These are phyloP conservation scores for Aspergillus coremiiformis DNA, from an alignment of 495 filamentous ascomycete genomes.

Conservation along the genomic window DNA sequence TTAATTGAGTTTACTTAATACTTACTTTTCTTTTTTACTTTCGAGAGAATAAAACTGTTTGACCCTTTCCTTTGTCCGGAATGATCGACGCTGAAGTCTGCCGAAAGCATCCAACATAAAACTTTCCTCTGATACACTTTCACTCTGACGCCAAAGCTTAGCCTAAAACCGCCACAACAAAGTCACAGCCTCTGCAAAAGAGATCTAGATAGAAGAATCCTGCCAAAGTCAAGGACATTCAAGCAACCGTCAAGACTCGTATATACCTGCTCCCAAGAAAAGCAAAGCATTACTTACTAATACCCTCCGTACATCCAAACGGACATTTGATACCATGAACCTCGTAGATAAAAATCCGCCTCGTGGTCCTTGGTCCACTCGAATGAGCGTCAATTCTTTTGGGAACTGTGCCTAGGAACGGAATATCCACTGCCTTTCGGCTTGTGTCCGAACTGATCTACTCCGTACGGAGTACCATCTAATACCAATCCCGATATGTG, in stretches of 20 bases:
- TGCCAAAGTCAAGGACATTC: neutral
- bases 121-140: no score
- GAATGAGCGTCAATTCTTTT: no score
- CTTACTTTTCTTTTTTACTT: neutral
- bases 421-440: constrained; percentile 4
- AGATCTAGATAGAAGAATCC: neutral
- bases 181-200: neutral
- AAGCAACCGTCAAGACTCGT: constrained; percentile 5
- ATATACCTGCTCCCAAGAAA: constrained; percentile 1
- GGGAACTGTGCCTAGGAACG: no score
- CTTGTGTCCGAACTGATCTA: neutral
- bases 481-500: no score
- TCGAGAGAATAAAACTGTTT: no score
- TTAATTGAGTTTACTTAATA: neutral
- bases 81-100: neutral
- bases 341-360: neutral
- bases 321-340: neutral
- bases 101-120: neutral
- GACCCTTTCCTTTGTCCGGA: neutral
- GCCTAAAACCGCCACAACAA: neutral
- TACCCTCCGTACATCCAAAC: neutral
- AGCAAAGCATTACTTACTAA: constrained; percentile 3
- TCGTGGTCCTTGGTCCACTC: no score
- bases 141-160: no score
- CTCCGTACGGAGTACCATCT: no score